Evolutionary conservation across 306 rosid genomes (phyloP).

Genomic region (Quercus alba): DNA sequence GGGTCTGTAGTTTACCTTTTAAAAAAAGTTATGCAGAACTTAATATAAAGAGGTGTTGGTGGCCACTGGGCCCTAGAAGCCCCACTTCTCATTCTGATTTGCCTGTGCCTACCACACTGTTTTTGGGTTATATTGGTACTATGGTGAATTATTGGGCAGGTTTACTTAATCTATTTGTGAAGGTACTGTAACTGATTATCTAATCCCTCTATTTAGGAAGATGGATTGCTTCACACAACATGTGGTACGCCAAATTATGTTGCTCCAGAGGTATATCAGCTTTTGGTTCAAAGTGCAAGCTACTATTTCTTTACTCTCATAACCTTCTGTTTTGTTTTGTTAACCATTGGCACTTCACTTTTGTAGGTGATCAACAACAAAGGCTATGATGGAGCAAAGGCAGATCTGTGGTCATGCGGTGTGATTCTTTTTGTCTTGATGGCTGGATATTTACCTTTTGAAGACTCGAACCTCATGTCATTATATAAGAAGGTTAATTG

Average conservation of each 20-base stretch:
- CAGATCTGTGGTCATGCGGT: constrained; percentile 98
- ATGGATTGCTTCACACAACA: constrained; percentile 93
- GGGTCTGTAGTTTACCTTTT: too few species aligned
- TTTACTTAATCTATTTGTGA: neutral
- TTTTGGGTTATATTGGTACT: neutral
- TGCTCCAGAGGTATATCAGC: constrained; percentile 87
- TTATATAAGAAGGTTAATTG: constrained; percentile 74
- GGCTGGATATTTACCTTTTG: constrained; percentile 97
- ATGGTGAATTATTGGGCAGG: neutral
- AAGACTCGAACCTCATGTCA: constrained; percentile 75
- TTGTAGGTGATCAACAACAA: constrained; percentile 83
- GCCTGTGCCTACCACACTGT: neutral
- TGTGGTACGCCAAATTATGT: constrained; percentile 98
- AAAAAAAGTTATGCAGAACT: neutral
- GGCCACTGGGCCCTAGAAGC: neutral
- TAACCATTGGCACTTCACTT: constrained; percentile 22
- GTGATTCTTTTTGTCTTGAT: constrained; percentile 84
- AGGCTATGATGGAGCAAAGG: constrained; percentile 92
- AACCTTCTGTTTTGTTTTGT: neutral
- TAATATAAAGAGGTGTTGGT: neutral
- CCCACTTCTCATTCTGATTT: neutral
- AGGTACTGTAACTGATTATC: constrained; percentile 5
- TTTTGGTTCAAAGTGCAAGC: constrained; percentile 3
- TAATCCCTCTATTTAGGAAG: constrained; percentile 47
- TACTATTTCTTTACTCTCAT: constrained; percentile 8